Evolutionary conservation across 1,284 basidiomycete species (phyloP).

Genomic region (Malassezia pachydermatis): DNA sequence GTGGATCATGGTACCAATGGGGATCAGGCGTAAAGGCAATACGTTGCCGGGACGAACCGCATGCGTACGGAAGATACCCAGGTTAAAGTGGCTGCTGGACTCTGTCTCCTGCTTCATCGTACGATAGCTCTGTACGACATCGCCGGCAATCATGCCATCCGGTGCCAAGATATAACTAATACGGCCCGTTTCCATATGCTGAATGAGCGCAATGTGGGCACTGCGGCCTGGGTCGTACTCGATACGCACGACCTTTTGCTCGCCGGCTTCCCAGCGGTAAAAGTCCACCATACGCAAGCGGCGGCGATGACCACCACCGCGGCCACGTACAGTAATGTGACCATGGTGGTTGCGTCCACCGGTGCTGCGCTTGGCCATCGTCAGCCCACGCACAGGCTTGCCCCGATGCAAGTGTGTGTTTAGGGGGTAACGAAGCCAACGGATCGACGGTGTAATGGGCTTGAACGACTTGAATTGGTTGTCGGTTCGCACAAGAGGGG

Average conservation of each 20-base stretch:
- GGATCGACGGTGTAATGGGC: conserved; percentile 70
- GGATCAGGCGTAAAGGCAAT: conserved; percentile 79
- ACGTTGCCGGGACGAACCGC: conserved; percentile 88
- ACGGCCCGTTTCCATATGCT: conserved; percentile 55
- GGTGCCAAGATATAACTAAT: conserved; percentile 79
- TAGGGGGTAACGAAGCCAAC: conserved; percentile 72
- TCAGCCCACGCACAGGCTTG: conserved; percentile 67
- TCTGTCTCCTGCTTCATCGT: conserved; percentile 11
- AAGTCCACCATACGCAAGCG: conserved; percentile 84
- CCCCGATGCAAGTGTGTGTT: conserved; percentile 74
- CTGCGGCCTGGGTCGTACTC: conserved; percentile 93
- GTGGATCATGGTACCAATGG: conserved; percentile 82
- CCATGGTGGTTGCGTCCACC: conserved; percentile 77
- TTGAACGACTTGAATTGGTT: conserved; percentile 73
- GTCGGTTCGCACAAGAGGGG: conserved; percentile 43
- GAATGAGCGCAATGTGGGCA: conserved; percentile 82
- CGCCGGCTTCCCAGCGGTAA: conserved; percentile 59
- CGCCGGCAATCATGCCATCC: conserved; percentile 76
- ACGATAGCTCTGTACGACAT: conserved; percentile 77
- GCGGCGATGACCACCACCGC: conserved; percentile 82
- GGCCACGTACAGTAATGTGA: conserved; percentile 73
- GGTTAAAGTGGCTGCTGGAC: conserved; percentile 55
- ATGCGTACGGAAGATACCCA: conserved; percentile 73
- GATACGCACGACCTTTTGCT: conserved; percentile 79
- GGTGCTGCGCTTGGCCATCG: conserved; percentile 67